Evolutionary conservation across 345 rosid genomes (phyloP).

Genomic region (Camelina neglecta): DNA sequence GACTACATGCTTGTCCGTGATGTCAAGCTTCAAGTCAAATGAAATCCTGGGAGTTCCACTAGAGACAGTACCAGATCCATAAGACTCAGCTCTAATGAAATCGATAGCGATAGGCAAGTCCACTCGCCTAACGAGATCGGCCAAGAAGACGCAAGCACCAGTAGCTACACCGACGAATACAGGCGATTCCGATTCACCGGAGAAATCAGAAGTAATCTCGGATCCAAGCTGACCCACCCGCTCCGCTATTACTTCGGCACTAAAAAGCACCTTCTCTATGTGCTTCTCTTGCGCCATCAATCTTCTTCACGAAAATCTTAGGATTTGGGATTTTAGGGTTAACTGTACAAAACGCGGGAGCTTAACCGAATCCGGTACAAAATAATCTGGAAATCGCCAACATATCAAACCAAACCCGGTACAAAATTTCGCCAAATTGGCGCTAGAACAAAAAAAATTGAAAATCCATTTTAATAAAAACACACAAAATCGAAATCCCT

Average conservation of each 20-base stretch:
- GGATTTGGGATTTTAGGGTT: conserved; percentile 9
- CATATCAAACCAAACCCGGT: conserved; percentile 21
- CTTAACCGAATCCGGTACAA: conserved; percentile 14
- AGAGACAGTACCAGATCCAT: conserved; percentile 70
- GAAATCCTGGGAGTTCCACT: conserved; percentile 65
- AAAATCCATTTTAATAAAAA: neutral
- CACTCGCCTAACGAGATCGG: conserved; percentile 73
- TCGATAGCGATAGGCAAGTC: conserved; percentile 65
- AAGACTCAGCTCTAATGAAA: conserved; percentile 73
- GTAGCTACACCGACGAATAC: conserved; percentile 88
- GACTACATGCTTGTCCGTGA: conserved; percentile 66
- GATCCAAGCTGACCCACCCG: conserved; percentile 68
- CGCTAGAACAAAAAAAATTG: conserved; percentile 21
- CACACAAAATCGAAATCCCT: conserved; percentile 22
- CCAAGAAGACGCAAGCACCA: conserved; percentile 81
- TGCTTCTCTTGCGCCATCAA: conserved; percentile 64
- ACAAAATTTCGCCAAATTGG: neutral
- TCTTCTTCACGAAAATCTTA: neutral
- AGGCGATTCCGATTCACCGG: conserved; percentile 50
- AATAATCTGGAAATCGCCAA: neutral
- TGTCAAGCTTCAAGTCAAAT: conserved; percentile 70
- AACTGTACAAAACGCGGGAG: conserved; percentile 24
- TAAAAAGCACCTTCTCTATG: conserved; percentile 69
- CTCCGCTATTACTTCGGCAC: conserved; percentile 53
- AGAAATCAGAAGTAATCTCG: conserved; percentile 58